A percentile compares a stretch with the other conserved stretches of the same genome.
phyloP scores from a whole-genome alignment of 345 rosid genomes.

The Trapa bicornis region DNA sequence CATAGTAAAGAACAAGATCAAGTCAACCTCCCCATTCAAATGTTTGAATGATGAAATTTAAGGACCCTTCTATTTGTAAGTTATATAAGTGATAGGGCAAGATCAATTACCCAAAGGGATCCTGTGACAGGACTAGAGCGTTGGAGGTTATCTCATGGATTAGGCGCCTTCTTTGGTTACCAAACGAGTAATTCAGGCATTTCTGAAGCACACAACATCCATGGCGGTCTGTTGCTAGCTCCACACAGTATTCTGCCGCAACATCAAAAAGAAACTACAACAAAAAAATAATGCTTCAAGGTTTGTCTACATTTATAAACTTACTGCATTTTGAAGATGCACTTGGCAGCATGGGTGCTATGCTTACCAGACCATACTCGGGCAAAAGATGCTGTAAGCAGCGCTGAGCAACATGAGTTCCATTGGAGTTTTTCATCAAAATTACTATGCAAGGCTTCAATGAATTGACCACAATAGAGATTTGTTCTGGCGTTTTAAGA shows the following conservation, averaged over 20 bases:
- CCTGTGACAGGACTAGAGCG: conserved; percentile 64
- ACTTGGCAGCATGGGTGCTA: background rate
- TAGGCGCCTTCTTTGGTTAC: conserved; percentile 33
- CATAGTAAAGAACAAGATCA: conserved; percentile 3
- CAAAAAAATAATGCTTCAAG: background rate
- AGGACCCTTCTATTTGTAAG: background rate
- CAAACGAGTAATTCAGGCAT: conserved; percentile 42
- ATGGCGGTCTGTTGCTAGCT: conserved; percentile 65
- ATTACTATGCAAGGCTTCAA: conserved; percentile 54
- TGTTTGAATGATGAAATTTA: background rate
- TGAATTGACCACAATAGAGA: conserved; percentile 39
- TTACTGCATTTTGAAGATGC: background rate
- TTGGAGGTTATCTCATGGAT: conserved; percentile 45
- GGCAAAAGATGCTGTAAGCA: conserved; percentile 56
- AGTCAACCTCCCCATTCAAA: background rate
- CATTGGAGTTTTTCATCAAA: conserved; percentile 60
- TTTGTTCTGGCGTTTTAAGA: conserved; percentile 41
- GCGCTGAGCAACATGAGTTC: conserved; percentile 73
- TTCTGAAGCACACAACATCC: conserved; percentile 84
- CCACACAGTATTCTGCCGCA: conserved; percentile 52
- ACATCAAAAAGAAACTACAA: conserved; percentile 65
- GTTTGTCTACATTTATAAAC: background rate
- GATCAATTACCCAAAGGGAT: conserved; percentile 53
- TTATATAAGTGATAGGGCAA: conserved; percentile 2
- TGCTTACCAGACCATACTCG: conserved; percentile 38